Conservation (phyloP, 2,329 filamentous ascomycete genomes). For the Lecanicillium sp. region DNA sequence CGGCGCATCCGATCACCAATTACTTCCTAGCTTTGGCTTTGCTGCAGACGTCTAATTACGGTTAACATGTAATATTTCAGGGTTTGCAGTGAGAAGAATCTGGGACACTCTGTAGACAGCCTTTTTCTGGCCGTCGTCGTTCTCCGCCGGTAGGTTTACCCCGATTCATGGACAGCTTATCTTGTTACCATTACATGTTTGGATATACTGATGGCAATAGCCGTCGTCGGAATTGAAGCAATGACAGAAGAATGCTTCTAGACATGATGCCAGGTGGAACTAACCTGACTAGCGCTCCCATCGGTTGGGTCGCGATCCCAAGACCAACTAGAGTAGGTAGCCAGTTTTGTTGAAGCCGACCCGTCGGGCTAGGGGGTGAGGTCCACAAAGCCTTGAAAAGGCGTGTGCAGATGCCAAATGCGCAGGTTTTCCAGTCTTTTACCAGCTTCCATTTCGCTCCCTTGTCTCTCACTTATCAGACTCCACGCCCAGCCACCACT, state of each 20-base stretch:
- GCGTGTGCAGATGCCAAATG: conserved; percentile 1
- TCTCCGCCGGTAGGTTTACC: neutral
- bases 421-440: neutral
- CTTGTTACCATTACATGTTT: neutral
- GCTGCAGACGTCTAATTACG: too few relatives aligned
- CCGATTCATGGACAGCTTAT: neutral
- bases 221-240: neutral
- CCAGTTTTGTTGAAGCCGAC: neutral
- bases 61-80: too few relatives aligned
- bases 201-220: neutral
- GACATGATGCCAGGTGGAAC: neutral
- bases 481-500: too few relatives aligned
- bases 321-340: neutral
- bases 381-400: neutral
- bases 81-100: too few relatives aligned
- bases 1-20: too few relatives aligned
- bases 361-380: neutral
- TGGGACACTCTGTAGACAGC: too few relatives aligned
- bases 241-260: neutral
- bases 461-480: conserved; percentile 4
- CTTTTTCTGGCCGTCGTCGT: neutral
- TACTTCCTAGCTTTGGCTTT: too few relatives aligned
- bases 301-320: conserved; percentile 5
- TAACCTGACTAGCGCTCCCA: conserved; percentile 5
- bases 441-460: neutral